Conservation (phyloP, 164 flowering plant genomes). For the Warburgia ugandensis region DNA sequence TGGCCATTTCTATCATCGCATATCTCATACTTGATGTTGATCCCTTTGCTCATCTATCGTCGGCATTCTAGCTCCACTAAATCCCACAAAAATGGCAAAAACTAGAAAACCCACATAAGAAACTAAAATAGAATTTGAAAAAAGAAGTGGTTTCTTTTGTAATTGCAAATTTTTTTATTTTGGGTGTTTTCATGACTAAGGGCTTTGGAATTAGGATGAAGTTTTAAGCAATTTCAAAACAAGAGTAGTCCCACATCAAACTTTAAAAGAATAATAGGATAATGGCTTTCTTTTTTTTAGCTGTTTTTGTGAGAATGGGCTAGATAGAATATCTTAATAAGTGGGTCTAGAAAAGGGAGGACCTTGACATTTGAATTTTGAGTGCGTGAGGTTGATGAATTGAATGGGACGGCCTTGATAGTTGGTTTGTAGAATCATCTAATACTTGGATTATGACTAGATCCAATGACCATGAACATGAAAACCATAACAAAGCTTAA, state of each 20-base stretch:
- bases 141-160: too few relatives aligned
- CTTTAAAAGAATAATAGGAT: too few relatives aligned
- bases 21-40: slow-evolving; percentile 67
- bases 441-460: slow-evolving; percentile 85
- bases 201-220: neutral
- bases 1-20: slow-evolving; percentile 69
- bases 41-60: slow-evolving; percentile 79
- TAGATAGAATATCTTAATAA: neutral
- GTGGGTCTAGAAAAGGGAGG: neutral
- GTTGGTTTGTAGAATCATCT: slow-evolving; percentile 80
- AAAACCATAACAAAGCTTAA: neutral
- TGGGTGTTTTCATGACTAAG: neutral
- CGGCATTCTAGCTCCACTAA: slow-evolving; percentile 71
- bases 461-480: slow-evolving; percentile 80
- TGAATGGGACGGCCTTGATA: slow-evolving; percentile 49
- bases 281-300: too few relatives aligned
- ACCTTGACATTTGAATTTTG: too few relatives aligned
- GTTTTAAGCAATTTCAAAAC: neutral
- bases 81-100: slow-evolving; percentile 19
- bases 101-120: slow-evolving; percentile 1
- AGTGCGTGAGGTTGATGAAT: neutral
- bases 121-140: neutral
- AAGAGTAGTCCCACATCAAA: too few relatives aligned
- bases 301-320: neutral
- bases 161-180: neutral